Conservation (phyloP, 306 rosid genomes). For the Cicer yamashitae region DNA sequence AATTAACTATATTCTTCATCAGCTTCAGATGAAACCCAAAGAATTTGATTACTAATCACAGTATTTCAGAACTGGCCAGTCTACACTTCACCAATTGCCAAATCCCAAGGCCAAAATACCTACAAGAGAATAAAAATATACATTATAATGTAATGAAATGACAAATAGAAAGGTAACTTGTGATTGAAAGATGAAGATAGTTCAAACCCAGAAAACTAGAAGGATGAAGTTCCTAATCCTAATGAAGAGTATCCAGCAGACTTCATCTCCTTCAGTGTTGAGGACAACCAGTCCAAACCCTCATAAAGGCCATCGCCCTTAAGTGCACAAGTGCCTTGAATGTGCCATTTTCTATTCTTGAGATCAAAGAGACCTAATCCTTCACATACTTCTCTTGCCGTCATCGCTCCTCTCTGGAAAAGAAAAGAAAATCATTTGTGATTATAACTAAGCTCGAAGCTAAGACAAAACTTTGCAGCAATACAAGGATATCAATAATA, state of each 20-base stretch:
- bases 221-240: constrained; percentile 88
- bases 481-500: constrained; percentile 22
- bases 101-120: constrained; percentile 42
- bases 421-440: constrained; percentile 21
- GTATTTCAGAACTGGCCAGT: constrained; percentile 31
- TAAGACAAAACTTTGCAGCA: constrained; percentile 22
- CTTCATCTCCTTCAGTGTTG: constrained; percentile 91
- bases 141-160: constrained; percentile 14
- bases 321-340: constrained; percentile 95
- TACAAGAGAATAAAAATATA: constrained; percentile 37
- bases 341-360: constrained; percentile 96
- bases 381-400: constrained; percentile 91
- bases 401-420: constrained; percentile 91
- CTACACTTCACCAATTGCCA: constrained; percentile 35
- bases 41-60: constrained; percentile 39
- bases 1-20: constrained; percentile 41
- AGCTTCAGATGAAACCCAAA: constrained; percentile 44
- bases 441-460: constrained; percentile 17
- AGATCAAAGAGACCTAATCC: constrained; percentile 97
- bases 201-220: constrained; percentile 60
- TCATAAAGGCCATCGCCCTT: constrained; percentile 98
- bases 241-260: constrained; percentile 96
- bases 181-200: constrained; percentile 23
- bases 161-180: background rate
- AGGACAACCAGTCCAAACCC: constrained; percentile 96